Conservation (phyloP, 1,284 basidiomycete species). For the Fomitopsis betulina region DNA sequence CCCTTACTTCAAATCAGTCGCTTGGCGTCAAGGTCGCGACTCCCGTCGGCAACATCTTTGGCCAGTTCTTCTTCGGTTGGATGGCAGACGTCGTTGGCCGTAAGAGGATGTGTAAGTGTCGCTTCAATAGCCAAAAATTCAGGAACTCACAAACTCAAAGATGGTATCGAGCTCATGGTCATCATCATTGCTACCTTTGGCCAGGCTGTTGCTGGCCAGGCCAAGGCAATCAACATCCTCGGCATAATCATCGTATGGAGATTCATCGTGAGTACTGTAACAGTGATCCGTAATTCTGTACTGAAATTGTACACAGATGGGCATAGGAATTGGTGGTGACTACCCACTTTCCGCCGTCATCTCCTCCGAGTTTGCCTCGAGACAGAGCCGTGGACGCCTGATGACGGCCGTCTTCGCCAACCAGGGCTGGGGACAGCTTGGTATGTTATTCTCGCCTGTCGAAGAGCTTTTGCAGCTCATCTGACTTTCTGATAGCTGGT, state of each 20-base stretch:
- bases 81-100: conserved; percentile 52
- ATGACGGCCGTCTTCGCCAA: conserved; percentile 54
- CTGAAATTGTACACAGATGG: conserved; percentile 23
- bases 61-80: conserved; percentile 55
- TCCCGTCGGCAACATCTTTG: conserved; percentile 57
- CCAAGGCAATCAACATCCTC: conserved; percentile 52
- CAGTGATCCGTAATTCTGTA: too few species aligned
- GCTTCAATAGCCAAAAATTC: neutral
- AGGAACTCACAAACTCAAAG: conserved; percentile 30
- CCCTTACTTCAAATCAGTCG: conserved; percentile 54
- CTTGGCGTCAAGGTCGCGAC: conserved; percentile 79
- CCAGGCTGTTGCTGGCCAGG: conserved; percentile 45
- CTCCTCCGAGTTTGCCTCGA: conserved; percentile 60
- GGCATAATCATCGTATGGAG: conserved; percentile 57
- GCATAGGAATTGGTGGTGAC: conserved; percentile 52
- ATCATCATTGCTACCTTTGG: conserved; percentile 48
- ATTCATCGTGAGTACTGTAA: conserved; percentile 32
- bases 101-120: conserved; percentile 41
- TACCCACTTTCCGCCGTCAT: conserved; percentile 49
- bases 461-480: neutral
- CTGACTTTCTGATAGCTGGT: conserved; percentile 35
- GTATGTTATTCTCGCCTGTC: conserved; percentile 24
- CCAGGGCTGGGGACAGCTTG: conserved; percentile 52
- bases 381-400: conserved; percentile 48
- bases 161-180: conserved; percentile 57